Conservation (phyloP, 345 rosid species). For the Syzygium jambos region DNA sequence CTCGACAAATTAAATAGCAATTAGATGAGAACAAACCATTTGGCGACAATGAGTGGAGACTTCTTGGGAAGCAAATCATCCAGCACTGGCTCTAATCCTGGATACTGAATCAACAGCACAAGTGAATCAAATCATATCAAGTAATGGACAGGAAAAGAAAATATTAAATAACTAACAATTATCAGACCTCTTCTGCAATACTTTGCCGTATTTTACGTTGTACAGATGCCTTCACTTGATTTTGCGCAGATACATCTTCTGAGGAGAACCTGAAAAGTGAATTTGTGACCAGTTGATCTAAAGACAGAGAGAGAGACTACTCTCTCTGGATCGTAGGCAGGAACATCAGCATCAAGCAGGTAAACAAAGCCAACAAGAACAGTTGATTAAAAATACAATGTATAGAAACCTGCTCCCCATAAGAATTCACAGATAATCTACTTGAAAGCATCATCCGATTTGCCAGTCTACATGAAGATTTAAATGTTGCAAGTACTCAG, state of each 20-base stretch:
- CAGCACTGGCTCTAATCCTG: constrained; percentile 84
- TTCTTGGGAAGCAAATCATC: constrained; percentile 98
- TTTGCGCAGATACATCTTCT: constrained; percentile 92
- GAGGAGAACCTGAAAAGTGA: constrained; percentile 54
- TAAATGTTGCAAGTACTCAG: not conserved
- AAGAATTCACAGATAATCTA: not conserved
- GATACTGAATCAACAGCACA: constrained; percentile 42
- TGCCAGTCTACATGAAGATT: not conserved
- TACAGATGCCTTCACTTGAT: constrained; percentile 98
- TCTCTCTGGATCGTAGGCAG: not conserved
- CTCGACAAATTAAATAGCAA: not conserved
- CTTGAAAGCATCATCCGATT: not conserved
- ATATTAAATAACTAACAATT: not conserved
- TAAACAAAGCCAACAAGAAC: not conserved
- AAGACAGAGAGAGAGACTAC: not conserved
- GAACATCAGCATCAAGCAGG: not conserved
- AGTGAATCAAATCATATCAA: not conserved
- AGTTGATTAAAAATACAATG: not conserved
- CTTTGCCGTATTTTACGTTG: constrained; percentile 94
- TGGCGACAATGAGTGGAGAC: constrained; percentile 73
- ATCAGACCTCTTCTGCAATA: constrained; percentile 83
- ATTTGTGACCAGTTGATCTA: not conserved
- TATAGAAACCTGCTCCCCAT: rapidly evolving
- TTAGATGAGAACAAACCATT: constrained; percentile 48
- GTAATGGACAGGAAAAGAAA: not conserved